Conservation (phyloP, 768 basidiomycete species). For the Rickenella mellea region DNA sequence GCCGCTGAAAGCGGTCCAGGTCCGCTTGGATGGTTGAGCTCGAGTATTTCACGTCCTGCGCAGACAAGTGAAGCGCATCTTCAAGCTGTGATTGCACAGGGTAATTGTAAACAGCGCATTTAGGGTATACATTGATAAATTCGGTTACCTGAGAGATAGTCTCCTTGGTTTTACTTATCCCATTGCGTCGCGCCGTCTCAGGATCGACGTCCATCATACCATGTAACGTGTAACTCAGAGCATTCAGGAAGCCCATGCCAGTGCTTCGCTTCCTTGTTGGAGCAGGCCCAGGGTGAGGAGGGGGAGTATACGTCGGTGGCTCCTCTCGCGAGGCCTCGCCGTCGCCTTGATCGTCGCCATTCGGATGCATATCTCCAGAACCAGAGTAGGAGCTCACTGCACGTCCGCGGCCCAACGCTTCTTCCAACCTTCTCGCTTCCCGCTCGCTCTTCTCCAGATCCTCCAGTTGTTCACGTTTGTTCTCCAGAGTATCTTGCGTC, state of each 20-base stretch:
- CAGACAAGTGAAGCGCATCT: slow-evolving; percentile 85
- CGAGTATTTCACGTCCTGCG: slow-evolving; percentile 92
- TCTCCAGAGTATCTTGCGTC: slow-evolving; percentile 84
- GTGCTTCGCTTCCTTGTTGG: slow-evolving; percentile 54
- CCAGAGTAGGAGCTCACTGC: not conserved
- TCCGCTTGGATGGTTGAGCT: slow-evolving; percentile 96
- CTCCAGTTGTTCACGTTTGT: slow-evolving; percentile 74
- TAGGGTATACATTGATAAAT: not conserved
- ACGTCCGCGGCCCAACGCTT: slow-evolving; percentile 64
- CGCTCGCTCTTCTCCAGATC: slow-evolving; percentile 89
- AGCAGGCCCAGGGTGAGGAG: slow-evolving; percentile 74
- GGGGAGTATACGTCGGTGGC: slow-evolving; percentile 27
- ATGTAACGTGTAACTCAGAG: slow-evolving; percentile 88
- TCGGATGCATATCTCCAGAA: not conserved
- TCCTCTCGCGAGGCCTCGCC: slow-evolving; percentile 23
- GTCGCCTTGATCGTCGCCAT: slow-evolving; percentile 25
- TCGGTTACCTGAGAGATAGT: slow-evolving; percentile 78
- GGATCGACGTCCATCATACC: slow-evolving; percentile 99
- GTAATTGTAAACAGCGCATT: not conserved
- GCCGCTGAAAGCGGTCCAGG: slow-evolving; percentile 94
- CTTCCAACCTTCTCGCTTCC: slow-evolving; percentile 83
- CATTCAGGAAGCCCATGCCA: slow-evolving; percentile 82
- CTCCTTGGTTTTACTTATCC: slow-evolving; percentile 91
- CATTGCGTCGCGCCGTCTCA: slow-evolving; percentile 86
- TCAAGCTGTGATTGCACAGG: slow-evolving; percentile 55